Base-by-base conservation (phyloP, 345 rosid genomes). In the Limnanthes douglasii region DNA sequence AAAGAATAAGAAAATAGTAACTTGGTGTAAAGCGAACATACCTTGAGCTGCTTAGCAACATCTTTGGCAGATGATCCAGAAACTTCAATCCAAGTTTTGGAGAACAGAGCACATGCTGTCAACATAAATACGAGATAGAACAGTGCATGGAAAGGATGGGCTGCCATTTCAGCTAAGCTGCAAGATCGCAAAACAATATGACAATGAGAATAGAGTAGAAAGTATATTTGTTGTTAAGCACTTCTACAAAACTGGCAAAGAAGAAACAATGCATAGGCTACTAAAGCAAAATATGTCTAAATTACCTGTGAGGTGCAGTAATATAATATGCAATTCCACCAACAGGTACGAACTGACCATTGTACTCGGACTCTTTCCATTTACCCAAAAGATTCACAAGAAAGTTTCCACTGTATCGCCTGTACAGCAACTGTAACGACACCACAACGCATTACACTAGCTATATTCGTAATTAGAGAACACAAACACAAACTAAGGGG, bases 111-210 rank as follows among this genome's bases (percentile, higher is more conserved):
- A 50, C 94, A 81, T 0, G 94, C 94, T 1, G 81, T 56, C 39
- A 81, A 46, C 94, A 81, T 81, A 45, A 81, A 81, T 13, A 77
- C 73, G 0, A 81, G 63, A 57, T 77, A 81, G 61, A 80, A 80
- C 35, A 80, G 45, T 8, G 93, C 93, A 60, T 80, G 93, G 78
- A 80, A 80, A 9, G 86, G 93, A 60, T 80, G 69, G 54, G 86
- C 83, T n/a, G 83, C 86, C 86, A 80, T 80, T 49, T 80, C 93
- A 5, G 93, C 80, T 41, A 80, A 65, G 65, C 93, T 80, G 86
- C 52, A 60, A 52, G n/a, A 33, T 15, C 37, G 6, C 24, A 9
- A 8, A 3, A 16, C 15, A 32, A 34, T 20, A 10, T 17, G 27
- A 37, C 41, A 41, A 11, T 17, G 11, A n/a, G 34, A 29, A 21